Base-by-base conservation (phyloP, 2,329 filamentous ascomycete species). In the Venturia pyrina region DNA sequence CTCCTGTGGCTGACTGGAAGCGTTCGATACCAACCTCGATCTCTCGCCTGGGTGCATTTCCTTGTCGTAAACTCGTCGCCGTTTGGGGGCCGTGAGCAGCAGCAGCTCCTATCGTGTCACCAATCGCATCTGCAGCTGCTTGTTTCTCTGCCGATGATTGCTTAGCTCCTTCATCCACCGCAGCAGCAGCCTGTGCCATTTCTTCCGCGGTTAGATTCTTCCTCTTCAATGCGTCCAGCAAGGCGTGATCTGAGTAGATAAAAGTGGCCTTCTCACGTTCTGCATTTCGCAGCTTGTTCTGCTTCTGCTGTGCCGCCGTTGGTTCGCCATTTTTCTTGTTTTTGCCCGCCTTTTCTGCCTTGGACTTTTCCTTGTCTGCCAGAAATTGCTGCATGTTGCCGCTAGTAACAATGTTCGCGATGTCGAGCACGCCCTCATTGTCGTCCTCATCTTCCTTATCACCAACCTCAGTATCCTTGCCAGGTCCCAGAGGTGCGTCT, bases 291-390 rank as follows among this genome's bases (percentile, higher is more conserved):
- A 93, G 74, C 64, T 85, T 83, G 5, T 84, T 80, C 74, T 83
- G 89, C 19, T 84, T 82, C 7, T 81, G 79, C 40, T 87, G 84
- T 71, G 85, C 83, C 44, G 83, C 83, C 70, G 87, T 86, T 28
- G 79, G 82, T 53, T 82, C 82, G 71, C 74, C 73, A 10, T 69
- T 72, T 13, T 77, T 76, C 69, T 81, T 81, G 70, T 88, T 89
- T 70, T 83, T 67, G 37, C 37, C 85, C 28, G 82, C 80, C 75
- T 85, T 88, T 67, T 89, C 87, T 5, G 82, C 81, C 80, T 90
- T 93, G 72, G 93, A 89, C 73, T 87, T 89, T 73, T 93, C 90
- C 74, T 90, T 91, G 77, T 90, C 90, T 11, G 89, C 90, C 6
- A 95, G 79, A 71, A 92, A 93, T 71, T 95, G 90, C 75, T 91